A percentile compares a stretch with the other conserved stretches of the same genome.
Evolutionary conservation across 108 stramenopile species (phyloP).

Genomic region (Schizochytrium sp.): DNA sequence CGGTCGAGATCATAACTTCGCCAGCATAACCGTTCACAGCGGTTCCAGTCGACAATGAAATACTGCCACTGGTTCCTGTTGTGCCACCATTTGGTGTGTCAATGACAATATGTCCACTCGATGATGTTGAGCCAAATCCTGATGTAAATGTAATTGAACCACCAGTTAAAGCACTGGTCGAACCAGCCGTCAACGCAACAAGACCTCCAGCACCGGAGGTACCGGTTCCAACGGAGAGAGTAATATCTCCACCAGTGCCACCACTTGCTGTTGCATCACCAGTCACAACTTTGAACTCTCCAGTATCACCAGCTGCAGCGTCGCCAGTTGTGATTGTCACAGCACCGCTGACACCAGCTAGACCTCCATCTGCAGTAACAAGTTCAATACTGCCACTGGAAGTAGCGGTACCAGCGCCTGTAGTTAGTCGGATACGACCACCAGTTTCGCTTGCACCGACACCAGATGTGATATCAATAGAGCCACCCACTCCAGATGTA

Average conservation of each 20-base stretch:
- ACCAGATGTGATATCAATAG: neutral
- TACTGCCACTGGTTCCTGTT: slow-evolving; percentile 64
- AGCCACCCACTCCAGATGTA: neutral
- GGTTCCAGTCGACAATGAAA: slow-evolving; percentile 70
- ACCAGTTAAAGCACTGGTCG: slow-evolving; percentile 55
- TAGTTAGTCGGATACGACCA: too few relatives aligned
- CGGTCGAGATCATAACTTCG: too few relatives aligned
- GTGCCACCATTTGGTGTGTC: slow-evolving; percentile 68
- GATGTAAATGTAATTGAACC: slow-evolving; percentile 63
- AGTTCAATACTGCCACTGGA: too few relatives aligned
- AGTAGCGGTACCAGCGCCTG: too few relatives aligned
- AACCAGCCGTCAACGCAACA: slow-evolving; percentile 60
- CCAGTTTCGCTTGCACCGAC: slow-evolving; percentile 15
- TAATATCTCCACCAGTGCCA: slow-evolving; percentile 70
- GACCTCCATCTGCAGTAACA: too few relatives aligned
- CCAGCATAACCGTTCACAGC: neutral
- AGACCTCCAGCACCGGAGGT: slow-evolving; percentile 62
- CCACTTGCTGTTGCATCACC: slow-evolving; percentile 17
- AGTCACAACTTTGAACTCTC: slow-evolving; percentile 35
- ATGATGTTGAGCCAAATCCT: slow-evolving; percentile 53
- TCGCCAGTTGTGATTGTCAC: neutral
- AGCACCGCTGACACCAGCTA: too few relatives aligned
- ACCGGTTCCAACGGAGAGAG: slow-evolving; percentile 68
- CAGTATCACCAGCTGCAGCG: neutral
- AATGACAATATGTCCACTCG: slow-evolving; percentile 70